phyloP scores from a whole-genome alignment of 1,284 basidiomycete genomes.

The Mrakiaceae sp. region DNA sequence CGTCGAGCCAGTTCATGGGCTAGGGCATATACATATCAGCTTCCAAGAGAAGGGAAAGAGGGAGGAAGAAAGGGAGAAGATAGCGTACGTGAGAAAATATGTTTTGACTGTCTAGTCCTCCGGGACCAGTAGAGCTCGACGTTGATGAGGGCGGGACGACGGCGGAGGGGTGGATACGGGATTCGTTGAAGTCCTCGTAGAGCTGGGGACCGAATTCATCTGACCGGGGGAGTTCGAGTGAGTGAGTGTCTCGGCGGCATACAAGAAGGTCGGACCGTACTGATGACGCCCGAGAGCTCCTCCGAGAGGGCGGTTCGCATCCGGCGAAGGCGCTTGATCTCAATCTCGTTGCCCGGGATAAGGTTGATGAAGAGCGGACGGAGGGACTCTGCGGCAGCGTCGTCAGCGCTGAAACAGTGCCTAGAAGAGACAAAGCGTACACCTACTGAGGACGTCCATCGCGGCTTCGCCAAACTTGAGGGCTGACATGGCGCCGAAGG shows the following conservation, averaged over 20 bases:
- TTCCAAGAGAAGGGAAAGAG: constrained; percentile 3
- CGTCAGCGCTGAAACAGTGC: constrained; percentile 39
- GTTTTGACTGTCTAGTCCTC: constrained; percentile 58
- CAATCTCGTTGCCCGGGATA: constrained; percentile 79
- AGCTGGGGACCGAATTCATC: constrained; percentile 62
- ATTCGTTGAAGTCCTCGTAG: constrained; percentile 72
- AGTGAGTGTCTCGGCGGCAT: neutral
- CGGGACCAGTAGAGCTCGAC: constrained; percentile 48
- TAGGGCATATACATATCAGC: constrained; percentile 33
- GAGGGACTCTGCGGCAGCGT: constrained; percentile 44
- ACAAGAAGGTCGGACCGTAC: neutral
- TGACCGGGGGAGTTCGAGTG: constrained; percentile 2
- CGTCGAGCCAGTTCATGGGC: constrained; percentile 82
- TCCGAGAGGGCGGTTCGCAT: constrained; percentile 71
- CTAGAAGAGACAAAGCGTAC: neutral
- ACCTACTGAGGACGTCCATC: constrained; percentile 85
- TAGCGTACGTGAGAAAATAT: constrained; percentile 39
- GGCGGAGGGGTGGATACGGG: constrained; percentile 70
- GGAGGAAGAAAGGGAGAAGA: constrained; percentile 41
- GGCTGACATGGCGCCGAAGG: constrained; percentile 84
- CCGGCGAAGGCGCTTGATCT: constrained; percentile 65
- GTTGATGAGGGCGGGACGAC: constrained; percentile 65
- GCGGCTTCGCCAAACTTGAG: constrained; percentile 98
- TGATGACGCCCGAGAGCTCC: constrained; percentile 80
- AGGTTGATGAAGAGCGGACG: constrained; percentile 83